Conservation (phyloP, 768 basidiomycete genomes). For the Mycena capillaripes region DNA sequence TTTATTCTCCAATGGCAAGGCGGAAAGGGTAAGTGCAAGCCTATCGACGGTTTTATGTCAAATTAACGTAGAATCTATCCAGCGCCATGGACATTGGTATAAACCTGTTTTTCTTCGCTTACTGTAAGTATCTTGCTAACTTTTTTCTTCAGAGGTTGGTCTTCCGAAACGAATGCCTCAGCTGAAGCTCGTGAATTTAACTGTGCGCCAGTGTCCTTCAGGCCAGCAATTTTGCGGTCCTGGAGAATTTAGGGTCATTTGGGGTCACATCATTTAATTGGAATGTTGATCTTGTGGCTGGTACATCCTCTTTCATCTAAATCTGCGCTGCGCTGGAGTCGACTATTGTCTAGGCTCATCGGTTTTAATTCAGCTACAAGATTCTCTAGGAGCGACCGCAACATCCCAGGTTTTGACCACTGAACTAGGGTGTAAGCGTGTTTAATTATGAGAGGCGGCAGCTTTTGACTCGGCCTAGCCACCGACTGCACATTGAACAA, state of each 20-base stretch:
- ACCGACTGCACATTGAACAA: slow-evolving; percentile 13
- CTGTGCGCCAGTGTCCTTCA: slow-evolving; percentile 15
- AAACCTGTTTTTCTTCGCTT: background rate
- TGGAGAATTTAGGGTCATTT: slow-evolving; percentile 24
- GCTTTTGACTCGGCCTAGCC: background rate
- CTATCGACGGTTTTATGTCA: background rate
- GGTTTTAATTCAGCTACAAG: slow-evolving; percentile 9
- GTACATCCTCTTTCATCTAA: background rate
- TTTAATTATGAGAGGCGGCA: background rate
- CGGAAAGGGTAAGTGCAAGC: slow-evolving; percentile 16
- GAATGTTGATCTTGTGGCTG: slow-evolving; percentile 30
- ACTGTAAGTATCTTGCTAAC: background rate
- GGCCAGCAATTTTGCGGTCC: background rate
- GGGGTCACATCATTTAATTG: slow-evolving; percentile 23
- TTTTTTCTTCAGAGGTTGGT: slow-evolving; percentile 12
- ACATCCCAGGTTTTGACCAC: slow-evolving; percentile 7
- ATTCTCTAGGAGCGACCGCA: slow-evolving; percentile 18
- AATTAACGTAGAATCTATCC: background rate
- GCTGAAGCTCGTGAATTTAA: background rate
- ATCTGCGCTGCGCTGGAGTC: background rate
- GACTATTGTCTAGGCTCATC: slow-evolving; percentile 1
- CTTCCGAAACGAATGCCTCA: background rate
- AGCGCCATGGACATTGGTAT: slow-evolving; percentile 34
- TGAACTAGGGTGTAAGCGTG: slow-evolving; percentile 12
- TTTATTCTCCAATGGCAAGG: slow-evolving; percentile 33